These are phyloP conservation scores for Friedmanniomyces simplex DNA, from an alignment of 495 filamentous ascomycete species.

Conservation along the genomic window DNA sequence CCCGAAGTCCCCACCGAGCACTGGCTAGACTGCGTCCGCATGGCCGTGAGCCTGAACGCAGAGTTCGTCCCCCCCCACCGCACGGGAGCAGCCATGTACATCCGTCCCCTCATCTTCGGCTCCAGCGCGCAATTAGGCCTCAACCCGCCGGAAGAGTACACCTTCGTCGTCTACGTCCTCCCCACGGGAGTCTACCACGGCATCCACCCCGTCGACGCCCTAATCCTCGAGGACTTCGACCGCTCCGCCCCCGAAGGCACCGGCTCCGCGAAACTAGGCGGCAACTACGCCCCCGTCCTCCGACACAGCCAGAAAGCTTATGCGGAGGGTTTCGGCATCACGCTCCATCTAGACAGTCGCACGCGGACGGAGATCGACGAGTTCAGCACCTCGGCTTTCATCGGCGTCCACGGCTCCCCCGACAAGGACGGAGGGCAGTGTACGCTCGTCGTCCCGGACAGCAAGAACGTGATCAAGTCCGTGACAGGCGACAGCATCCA, in stretches of 20 bases:
- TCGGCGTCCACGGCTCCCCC: conserved; percentile 31
- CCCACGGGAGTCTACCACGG: conserved; percentile 35
- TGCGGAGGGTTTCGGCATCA: conserved; percentile 36
- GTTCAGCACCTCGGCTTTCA: conserved; percentile 39
- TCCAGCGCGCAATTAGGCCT: conserved; percentile 29
- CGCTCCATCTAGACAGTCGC: conserved; percentile 39
- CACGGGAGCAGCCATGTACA: conserved; percentile 35
- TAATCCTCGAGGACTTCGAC: conserved; percentile 49
- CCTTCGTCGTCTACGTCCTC: conserved; percentile 35
- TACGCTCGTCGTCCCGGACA: conserved; percentile 30
- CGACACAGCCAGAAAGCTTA: conserved; percentile 33
- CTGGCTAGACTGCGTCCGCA: conserved; percentile 31
- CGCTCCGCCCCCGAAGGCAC: conserved; percentile 45
- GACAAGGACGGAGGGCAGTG: conserved; percentile 10
- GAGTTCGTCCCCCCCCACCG: conserved; percentile 36
- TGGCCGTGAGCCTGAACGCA: conserved; percentile 35
- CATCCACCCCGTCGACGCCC: conserved; percentile 29
- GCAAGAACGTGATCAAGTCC: conserved; percentile 31
- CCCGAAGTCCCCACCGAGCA: conserved; percentile 32
- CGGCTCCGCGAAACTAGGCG: conserved; percentile 46
- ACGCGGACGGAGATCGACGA: conserved; percentile 38
- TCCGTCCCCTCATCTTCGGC: conserved; percentile 38
- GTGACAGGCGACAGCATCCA: conserved; percentile 26
- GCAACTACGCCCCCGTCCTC: conserved; percentile 50
- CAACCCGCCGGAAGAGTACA: conserved; percentile 30